Evolutionary conservation across 768 basidiomycete genomes (phyloP).

Genomic region (Lentinula raphanica): DNA sequence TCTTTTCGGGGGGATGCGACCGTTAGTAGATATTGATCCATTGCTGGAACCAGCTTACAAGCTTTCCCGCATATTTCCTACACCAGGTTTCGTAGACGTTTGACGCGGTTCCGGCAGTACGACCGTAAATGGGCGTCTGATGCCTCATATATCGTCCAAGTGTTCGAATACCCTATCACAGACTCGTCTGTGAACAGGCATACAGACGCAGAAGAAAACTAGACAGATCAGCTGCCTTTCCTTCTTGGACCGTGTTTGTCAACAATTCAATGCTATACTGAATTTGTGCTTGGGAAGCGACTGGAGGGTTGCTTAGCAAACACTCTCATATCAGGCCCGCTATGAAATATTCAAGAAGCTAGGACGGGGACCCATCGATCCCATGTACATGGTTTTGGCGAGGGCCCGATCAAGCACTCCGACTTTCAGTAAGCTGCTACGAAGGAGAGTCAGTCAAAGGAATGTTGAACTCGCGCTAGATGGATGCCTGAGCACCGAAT

Average conservation of each 20-base stretch:
- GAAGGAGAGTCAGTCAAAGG: constrained; percentile 87
- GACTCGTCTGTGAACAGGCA: constrained; percentile 4
- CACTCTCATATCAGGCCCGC: constrained; percentile 84
- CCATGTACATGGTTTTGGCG: constrained; percentile 65
- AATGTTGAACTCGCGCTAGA: constrained; percentile 91
- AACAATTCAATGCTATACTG: constrained; percentile 77
- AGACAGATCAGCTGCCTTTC: constrained; percentile 84
- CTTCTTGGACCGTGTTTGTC: constrained; percentile 61
- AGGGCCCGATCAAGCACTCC: constrained; percentile 84
- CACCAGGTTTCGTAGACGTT: constrained; percentile 59
- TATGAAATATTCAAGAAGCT: constrained; percentile 75
- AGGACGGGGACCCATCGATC: constrained; percentile 61
- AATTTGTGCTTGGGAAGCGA: constrained; percentile 77
- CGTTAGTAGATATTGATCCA: constrained; percentile 95
- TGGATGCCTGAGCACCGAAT: constrained; percentile 12
- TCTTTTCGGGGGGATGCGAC: constrained; percentile 89
- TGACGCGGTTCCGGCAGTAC: constrained; percentile 39
- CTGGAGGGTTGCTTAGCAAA: constrained; percentile 72
- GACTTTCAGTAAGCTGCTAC: constrained; percentile 74
- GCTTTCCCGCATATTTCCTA: constrained; percentile 71
- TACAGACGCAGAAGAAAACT: constrained; percentile 1
- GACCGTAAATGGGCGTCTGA: constrained; percentile 43
- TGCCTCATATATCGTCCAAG: constrained; percentile 76
- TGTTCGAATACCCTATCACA: constrained; percentile 56
- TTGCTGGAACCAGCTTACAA: constrained; percentile 83